Percentiles rank a stretch among this genome's conserved stretches.
phyloP scores from a whole-genome alignment of 78 protist genomes.

The Monosiga brevicollis region DNA sequence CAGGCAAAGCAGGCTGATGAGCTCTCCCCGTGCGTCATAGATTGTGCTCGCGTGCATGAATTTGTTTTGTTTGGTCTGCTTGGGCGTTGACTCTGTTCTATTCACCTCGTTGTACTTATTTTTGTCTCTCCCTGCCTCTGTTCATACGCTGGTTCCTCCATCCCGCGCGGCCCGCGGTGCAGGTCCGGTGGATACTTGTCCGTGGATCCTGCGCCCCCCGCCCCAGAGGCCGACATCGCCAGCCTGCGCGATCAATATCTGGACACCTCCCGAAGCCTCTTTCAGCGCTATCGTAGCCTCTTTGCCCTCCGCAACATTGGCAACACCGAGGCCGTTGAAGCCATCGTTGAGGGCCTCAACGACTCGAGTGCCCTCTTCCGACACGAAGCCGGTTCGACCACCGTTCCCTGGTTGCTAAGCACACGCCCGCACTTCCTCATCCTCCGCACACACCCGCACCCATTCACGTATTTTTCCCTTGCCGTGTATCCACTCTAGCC shows the following conservation, averaged over 20 bases:
- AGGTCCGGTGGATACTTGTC: background rate
- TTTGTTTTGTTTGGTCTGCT: too few relatives aligned
- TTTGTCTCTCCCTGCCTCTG: too few relatives aligned
- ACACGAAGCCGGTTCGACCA: slow-evolving; percentile 12
- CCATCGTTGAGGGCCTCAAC: slow-evolving; percentile 4
- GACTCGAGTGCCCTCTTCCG: slow-evolving; percentile 20
- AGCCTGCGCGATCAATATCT: background rate
- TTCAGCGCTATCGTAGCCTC: slow-evolving; percentile 37
- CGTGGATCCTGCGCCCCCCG: slow-evolving; percentile 46
- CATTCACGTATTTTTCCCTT: background rate
- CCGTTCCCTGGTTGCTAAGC: too few relatives aligned
- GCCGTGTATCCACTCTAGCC: background rate
- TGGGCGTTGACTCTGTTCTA: too few relatives aligned
- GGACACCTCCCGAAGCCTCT: background rate
- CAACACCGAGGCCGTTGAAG: background rate
- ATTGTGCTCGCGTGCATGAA: too few relatives aligned
- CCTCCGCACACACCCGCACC: too few relatives aligned
- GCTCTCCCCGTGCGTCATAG: too few relatives aligned
- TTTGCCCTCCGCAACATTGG: slow-evolving; percentile 36
- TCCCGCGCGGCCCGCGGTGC: too few relatives aligned
- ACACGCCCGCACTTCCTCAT: too few relatives aligned
- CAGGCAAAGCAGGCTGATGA: background rate
- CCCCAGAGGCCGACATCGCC: background rate
- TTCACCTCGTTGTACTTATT: too few relatives aligned
- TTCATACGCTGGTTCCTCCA: too few relatives aligned